Conservation (phyloP, 331 rosid species). For the Ulmus americana region DNA sequence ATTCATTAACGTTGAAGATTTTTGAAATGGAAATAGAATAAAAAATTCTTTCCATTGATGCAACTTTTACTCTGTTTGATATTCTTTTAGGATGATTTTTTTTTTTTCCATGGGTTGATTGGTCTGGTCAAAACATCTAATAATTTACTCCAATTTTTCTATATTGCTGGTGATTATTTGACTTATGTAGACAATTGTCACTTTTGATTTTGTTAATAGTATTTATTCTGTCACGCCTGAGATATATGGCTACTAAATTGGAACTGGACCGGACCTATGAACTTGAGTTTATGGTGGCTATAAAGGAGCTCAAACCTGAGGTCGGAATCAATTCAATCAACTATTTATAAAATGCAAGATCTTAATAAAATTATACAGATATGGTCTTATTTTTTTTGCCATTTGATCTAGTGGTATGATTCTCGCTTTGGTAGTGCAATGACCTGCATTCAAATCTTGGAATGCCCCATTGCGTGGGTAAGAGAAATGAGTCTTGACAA, state of each 20-base stretch:
- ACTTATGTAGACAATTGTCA: no score
- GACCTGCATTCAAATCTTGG: background rate
- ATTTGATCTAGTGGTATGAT: no score
- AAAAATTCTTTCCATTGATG: background rate
- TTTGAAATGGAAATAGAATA: background rate
- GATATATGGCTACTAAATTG: no score
- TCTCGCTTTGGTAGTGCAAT: no score
- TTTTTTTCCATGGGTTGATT: no score
- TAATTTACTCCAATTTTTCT: no score
- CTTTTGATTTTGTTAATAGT: no score
- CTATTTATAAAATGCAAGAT: background rate
- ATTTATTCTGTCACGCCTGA: no score
- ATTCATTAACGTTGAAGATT: background rate
- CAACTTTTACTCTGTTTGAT: background rate
- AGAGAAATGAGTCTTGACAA: background rate
- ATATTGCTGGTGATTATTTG: no score
- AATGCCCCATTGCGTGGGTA: background rate
- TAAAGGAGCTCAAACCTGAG: background rate
- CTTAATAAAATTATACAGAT: no score
- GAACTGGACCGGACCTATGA: background rate
- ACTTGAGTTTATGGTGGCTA: background rate
- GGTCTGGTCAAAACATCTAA: no score
- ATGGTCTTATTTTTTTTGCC: no score
- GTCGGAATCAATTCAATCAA: background rate
- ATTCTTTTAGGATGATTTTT: background rate